Conservation (phyloP, 2,329 filamentous ascomycete genomes). For the Trichoderma cornu-damae region DNA sequence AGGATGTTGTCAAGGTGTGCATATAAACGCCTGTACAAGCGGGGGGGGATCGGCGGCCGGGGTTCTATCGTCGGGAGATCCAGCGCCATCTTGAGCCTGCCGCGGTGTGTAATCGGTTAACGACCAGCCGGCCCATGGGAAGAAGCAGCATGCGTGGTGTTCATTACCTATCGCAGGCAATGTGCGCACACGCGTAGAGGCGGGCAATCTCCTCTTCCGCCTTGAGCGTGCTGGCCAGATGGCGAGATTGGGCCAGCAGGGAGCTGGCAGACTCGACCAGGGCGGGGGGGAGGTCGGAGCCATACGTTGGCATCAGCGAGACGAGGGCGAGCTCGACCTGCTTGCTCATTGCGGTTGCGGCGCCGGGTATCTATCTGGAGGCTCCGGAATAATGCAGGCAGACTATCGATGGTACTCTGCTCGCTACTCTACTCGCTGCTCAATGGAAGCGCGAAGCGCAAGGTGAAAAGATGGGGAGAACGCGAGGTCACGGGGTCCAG, state of each 20-base stretch:
- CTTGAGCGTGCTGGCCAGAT: slow-evolving; percentile 71
- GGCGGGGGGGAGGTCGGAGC: slow-evolving; percentile 60
- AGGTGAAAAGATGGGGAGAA: slow-evolving; percentile 8
- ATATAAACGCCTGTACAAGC: slow-evolving; percentile 80
- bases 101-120: not conserved
- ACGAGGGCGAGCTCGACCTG: slow-evolving; percentile 67
- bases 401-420: no score
- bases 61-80: slow-evolving; percentile 72
- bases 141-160: not conserved
- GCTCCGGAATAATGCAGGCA: no score
- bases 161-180: slow-evolving; percentile 78
- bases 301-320: slow-evolving; percentile 69
- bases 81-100: slow-evolving; percentile 67
- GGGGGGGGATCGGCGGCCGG: slow-evolving; percentile 70
- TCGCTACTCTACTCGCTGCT: no score
- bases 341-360: slow-evolving; percentile 59
- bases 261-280: slow-evolving; percentile 67
- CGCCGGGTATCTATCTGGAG: no score
- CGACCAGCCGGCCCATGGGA: accelerated
- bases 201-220: slow-evolving; percentile 84
- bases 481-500: slow-evolving; percentile 17
- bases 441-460: slow-evolving; percentile 4
- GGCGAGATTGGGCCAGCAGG: slow-evolving; percentile 73
- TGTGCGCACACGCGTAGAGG: slow-evolving; percentile 75
- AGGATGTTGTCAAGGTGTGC: slow-evolving; percentile 72